phyloP scores from a whole-genome alignment of 1,139 yeast species.

The Candida mesenterica region DNA sequence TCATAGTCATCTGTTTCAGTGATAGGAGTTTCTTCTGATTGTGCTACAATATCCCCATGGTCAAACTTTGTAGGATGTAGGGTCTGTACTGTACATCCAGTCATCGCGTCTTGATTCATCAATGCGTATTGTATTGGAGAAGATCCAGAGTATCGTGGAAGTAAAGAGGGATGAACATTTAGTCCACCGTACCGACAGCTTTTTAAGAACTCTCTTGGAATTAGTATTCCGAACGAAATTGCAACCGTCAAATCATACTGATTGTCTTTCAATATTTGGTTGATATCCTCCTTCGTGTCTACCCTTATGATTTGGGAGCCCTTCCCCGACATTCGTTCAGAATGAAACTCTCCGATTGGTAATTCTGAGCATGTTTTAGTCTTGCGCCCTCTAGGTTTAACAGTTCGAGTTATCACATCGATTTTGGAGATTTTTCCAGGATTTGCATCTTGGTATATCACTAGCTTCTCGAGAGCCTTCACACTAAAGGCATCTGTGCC shows the following conservation, averaged over 20 bases:
- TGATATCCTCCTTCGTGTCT: constrained; percentile 56
- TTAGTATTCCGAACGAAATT: constrained; percentile 82
- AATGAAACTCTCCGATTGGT: constrained; percentile 45
- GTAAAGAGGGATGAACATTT: constrained; percentile 89
- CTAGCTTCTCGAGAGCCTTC: constrained; percentile 49
- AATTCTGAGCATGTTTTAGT: constrained; percentile 47
- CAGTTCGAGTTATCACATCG: constrained; percentile 63
- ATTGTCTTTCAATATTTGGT: constrained; percentile 18
- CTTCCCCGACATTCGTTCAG: constrained; percentile 25
- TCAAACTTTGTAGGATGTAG: constrained; percentile 87
- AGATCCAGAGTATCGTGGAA: constrained; percentile 84
- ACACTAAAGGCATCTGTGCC: constrained; percentile 82
- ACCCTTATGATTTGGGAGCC: constrained; percentile 50
- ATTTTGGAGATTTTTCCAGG: constrained; percentile 39
- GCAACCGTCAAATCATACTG: constrained; percentile 71
- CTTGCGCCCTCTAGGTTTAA: constrained; percentile 74
- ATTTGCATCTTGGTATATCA: constrained; percentile 26
- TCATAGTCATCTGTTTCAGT: constrained; percentile 38
- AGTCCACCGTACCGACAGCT: constrained; percentile 62
- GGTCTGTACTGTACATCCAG: constrained; percentile 91
- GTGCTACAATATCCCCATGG: constrained; percentile 68
- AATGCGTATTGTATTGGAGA: constrained; percentile 86
- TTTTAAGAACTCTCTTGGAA: constrained; percentile 59
- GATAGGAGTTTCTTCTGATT: constrained; percentile 45
- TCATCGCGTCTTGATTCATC: constrained; percentile 54